Percentiles rank a stretch among this genome's conserved stretches.
Evolutionary conservation across 257 asterid species (phyloP).

Genomic region (Prunella vulgaris): DNA sequence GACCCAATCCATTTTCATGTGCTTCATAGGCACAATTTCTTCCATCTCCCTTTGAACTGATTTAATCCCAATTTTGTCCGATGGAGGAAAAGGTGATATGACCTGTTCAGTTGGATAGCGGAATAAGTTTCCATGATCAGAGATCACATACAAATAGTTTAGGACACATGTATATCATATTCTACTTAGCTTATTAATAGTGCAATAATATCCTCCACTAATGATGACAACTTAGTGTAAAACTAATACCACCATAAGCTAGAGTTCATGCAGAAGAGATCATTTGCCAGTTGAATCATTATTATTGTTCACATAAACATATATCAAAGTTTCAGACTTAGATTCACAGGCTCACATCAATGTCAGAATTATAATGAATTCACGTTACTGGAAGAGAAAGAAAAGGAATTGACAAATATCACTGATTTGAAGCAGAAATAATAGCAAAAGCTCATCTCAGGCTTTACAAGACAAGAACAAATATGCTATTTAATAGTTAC

Average conservation of each 20-base stretch:
- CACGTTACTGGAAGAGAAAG: neutral
- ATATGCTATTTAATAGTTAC: neutral
- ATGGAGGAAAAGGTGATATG: constrained; percentile 90
- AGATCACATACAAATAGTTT: too few species aligned
- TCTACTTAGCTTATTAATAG: neutral
- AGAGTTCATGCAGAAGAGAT: neutral
- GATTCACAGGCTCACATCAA: neutral
- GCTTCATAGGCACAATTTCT: constrained; percentile 93
- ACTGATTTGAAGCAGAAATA: neutral
- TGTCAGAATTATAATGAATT: neutral
- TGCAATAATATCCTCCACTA: neutral
- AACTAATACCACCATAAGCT: neutral
- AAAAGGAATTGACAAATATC: neutral
- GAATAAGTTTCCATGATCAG: neutral
- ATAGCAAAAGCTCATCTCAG: neutral
- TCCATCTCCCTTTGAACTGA: constrained; percentile 94
- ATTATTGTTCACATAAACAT: neutral
- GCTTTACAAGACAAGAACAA: neutral
- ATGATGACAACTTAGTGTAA: neutral
- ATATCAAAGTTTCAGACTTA: neutral
- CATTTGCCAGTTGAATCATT: neutral
- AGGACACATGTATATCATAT: neutral
- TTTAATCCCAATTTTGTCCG: constrained; percentile 91
- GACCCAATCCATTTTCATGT: constrained; percentile 99
- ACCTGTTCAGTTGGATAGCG: constrained; percentile 44